Conservation (phyloP, 805 yeast genomes). For the Saturnispora kantuleensis region DNA sequence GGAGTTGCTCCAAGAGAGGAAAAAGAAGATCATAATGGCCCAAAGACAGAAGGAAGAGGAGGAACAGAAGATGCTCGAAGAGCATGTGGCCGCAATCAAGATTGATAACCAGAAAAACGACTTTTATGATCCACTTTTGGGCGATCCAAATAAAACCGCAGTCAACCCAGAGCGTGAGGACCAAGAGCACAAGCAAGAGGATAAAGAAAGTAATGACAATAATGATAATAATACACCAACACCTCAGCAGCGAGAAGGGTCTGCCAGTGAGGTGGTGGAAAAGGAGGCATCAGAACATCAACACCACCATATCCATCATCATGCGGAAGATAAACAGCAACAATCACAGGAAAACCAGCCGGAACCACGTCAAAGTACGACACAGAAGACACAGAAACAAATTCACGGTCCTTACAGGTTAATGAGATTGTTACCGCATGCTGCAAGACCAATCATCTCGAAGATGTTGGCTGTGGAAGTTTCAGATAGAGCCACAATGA, state of each 20-base stretch:
- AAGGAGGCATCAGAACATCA: constrained; percentile 15
- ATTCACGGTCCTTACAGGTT: constrained; percentile 78
- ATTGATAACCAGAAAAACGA: constrained; percentile 3
- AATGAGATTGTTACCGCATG: constrained; percentile 75
- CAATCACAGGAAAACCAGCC: constrained; percentile 13
- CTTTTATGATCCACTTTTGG: constrained; percentile 14
- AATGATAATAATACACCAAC: neutral
- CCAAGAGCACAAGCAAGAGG: no score
- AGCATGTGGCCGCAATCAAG: constrained; percentile 7
- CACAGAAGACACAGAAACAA: constrained; percentile 37
- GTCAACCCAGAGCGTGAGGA: constrained; percentile 10
- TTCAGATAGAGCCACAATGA: constrained; percentile 50
- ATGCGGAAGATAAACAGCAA: neutral
- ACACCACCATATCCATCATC: constrained; percentile 21
- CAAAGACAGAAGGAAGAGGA: constrained; percentile 18
- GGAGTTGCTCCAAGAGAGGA: constrained; percentile 48
- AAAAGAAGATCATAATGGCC: constrained; percentile 33
- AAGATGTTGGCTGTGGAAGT: constrained; percentile 58
- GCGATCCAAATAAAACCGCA: constrained; percentile 21
- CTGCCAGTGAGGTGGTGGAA: neutral
- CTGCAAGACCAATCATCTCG: constrained; percentile 66
- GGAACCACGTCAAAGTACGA: constrained; percentile 26
- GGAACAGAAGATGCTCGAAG: constrained; percentile 5
- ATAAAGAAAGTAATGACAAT: neutral
- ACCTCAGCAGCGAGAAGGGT: neutral